phyloP scores from a whole-genome alignment of 2,329 filamentous ascomycete species.

The Diaporthe citri region DNA sequence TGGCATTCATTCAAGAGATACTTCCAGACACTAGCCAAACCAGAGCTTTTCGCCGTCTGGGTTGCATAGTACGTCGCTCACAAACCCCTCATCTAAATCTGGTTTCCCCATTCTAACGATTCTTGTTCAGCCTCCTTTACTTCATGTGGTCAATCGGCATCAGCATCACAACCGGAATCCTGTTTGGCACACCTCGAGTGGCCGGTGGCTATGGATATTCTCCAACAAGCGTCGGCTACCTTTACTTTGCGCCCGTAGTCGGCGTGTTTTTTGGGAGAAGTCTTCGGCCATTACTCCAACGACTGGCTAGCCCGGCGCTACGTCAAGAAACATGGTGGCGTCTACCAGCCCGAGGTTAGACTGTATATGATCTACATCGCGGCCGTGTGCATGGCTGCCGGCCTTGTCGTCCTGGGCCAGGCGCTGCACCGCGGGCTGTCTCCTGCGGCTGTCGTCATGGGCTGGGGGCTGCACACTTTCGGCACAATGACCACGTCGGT shows the following conservation, averaged over 20 bases:
- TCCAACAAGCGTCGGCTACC: slow-evolving; percentile 51
- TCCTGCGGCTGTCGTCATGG: slow-evolving; percentile 57
- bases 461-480: slow-evolving; percentile 60
- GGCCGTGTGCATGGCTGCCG: slow-evolving; percentile 55
- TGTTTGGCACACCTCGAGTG: slow-evolving; percentile 53
- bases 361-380: slow-evolving; percentile 56
- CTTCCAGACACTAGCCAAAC: background rate
- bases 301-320: slow-evolving; percentile 54
- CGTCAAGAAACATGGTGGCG: slow-evolving; percentile 45
- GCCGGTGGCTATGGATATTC: slow-evolving; percentile 57
- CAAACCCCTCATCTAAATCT: background rate
- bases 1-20: slow-evolving; percentile 19
- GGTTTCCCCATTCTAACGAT: background rate
- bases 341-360: slow-evolving; percentile 59
- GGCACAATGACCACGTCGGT: slow-evolving; percentile 62
- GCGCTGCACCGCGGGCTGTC: slow-evolving; percentile 56
- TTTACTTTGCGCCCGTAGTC: slow-evolving; percentile 62
- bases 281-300: slow-evolving; percentile 61
- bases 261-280: slow-evolving; percentile 60
- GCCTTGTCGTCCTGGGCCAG: slow-evolving; percentile 58
- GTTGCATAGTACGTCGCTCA: slow-evolving; percentile 9
- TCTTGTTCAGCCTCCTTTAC: slow-evolving; percentile 36
- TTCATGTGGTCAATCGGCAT: slow-evolving; percentile 56
- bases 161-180: slow-evolving; percentile 57
- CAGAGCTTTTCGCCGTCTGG: background rate